Conservation (phyloP, 441 rosid species). For the Macaranga tanarius region DNA sequence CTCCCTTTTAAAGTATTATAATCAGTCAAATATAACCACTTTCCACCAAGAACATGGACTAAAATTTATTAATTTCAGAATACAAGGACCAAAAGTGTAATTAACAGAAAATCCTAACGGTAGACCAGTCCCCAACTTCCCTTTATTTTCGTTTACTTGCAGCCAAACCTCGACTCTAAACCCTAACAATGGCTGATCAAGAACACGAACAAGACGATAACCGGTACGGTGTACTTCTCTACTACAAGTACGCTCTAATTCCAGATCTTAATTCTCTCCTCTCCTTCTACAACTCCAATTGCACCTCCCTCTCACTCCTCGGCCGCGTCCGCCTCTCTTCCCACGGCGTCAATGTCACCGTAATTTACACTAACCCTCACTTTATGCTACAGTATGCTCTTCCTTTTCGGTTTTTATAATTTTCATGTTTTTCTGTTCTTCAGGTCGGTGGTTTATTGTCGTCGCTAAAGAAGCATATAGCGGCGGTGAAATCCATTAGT, state of each 20-base stretch:
- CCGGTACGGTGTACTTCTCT: constrained; percentile 67
- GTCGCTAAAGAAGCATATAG: constrained; percentile 64
- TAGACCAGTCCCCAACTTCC: too few species aligned
- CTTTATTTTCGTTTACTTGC: too few species aligned
- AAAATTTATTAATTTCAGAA: too few species aligned
- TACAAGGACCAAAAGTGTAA: too few species aligned
- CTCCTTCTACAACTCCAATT: constrained; percentile 67
- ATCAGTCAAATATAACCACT: too few species aligned
- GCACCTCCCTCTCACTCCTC: constrained; percentile 64
- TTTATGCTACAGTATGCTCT: not conserved
- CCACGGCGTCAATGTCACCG: constrained; percentile 82
- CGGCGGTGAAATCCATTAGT: constrained; percentile 41
- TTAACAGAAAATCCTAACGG: too few species aligned
- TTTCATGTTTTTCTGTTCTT: not conserved
- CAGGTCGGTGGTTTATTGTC: constrained; percentile 77
- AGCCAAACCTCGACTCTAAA: not conserved
- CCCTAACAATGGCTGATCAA: constrained; percentile 15
- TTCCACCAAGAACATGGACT: too few species aligned
- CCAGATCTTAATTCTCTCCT: constrained; percentile 58
- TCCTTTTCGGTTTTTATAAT: not conserved
- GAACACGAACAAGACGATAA: constrained; percentile 22
- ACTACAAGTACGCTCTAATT: constrained; percentile 64
- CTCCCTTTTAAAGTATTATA: too few species aligned
- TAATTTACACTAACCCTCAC: constrained; percentile 13
- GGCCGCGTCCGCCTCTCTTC: constrained; percentile 86